Percentiles rank a stretch among this genome's conserved stretches.
Evolutionary conservation across 495 filamentous ascomycete genomes (phyloP).

Genomic region (Bryoglossum gracile): DNA sequence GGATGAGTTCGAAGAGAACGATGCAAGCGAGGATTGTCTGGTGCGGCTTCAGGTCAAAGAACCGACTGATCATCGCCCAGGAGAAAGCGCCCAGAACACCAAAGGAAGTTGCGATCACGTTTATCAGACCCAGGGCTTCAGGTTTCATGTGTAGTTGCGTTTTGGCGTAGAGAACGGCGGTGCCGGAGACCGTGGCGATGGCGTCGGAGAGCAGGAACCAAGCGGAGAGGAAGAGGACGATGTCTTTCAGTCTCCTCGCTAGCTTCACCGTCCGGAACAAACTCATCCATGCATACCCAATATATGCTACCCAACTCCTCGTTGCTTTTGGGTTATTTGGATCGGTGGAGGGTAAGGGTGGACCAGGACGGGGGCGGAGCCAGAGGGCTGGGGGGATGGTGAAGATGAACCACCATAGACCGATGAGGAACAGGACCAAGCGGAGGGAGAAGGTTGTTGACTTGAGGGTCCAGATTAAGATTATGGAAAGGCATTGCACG

Average conservation of each 20-base stretch:
- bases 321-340: conserved; percentile 18
- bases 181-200: conserved; percentile 91
- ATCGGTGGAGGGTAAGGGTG: conserved; percentile 50
- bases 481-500: conserved; percentile 69
- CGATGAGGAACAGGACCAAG: conserved; percentile 77
- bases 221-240: conserved; percentile 77
- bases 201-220: conserved; percentile 95
- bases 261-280: conserved; percentile 72
- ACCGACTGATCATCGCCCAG: conserved; percentile 70
- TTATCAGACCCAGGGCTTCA: conserved; percentile 84
- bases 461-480: conserved; percentile 59
- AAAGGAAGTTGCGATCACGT: conserved; percentile 75
- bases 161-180: conserved; percentile 92
- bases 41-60: conserved; percentile 58
- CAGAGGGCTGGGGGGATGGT: conserved; percentile 84
- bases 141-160: conserved; percentile 85
- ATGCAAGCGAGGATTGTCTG: conserved; percentile 92
- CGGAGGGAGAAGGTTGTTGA: conserved; percentile 73
- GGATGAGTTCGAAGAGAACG: conserved; percentile 82
- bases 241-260: conserved; percentile 74
- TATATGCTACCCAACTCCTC: conserved; percentile 44
- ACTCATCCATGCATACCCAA: conserved; percentile 76
- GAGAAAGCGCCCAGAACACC: conserved; percentile 85
- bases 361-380: conserved; percentile 86
- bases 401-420: conserved; percentile 92